Conservation (phyloP, 345 rosid species). For the Laguncularia racemosa region DNA sequence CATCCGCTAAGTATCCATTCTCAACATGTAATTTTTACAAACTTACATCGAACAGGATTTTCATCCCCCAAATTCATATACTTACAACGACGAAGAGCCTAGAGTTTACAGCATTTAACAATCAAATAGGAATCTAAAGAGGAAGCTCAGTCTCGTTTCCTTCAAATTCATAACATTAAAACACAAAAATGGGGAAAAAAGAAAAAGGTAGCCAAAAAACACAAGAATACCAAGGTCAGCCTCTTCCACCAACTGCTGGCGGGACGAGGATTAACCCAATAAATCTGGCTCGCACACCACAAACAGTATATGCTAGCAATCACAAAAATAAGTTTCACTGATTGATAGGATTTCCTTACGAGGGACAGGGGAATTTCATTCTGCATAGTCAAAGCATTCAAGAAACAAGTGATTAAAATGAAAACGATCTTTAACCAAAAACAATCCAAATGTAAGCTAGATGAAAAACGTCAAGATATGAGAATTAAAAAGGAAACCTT, state of each 20-base stretch:
- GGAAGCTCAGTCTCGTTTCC: conserved; percentile 28
- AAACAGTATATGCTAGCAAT: conserved; percentile 38
- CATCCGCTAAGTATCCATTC: no score
- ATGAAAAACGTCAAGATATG: background rate
- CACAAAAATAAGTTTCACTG: conserved; percentile 27
- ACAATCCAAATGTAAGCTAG: no score
- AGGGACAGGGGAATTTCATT: conserved; percentile 17
- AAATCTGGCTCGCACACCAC: conserved; percentile 65
- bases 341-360: conserved; percentile 24
- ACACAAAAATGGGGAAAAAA: conserved; percentile 49
- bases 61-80: no score
- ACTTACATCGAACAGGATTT: no score
- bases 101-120: no score
- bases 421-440: background rate
- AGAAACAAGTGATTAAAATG: background rate
- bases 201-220: conserved; percentile 38
- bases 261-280: conserved; percentile 46
- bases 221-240: conserved; percentile 64
- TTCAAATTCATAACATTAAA: conserved; percentile 30
- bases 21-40: no score
- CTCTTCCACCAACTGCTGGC: conserved; percentile 70
- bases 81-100: no score
- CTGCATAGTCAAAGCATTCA: conserved; percentile 20
- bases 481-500: conserved; percentile 29
- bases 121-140: conserved; percentile 3